Evolutionary conservation across 768 basidiomycete genomes (phyloP).

Genomic region (Trametes meyenii): DNA sequence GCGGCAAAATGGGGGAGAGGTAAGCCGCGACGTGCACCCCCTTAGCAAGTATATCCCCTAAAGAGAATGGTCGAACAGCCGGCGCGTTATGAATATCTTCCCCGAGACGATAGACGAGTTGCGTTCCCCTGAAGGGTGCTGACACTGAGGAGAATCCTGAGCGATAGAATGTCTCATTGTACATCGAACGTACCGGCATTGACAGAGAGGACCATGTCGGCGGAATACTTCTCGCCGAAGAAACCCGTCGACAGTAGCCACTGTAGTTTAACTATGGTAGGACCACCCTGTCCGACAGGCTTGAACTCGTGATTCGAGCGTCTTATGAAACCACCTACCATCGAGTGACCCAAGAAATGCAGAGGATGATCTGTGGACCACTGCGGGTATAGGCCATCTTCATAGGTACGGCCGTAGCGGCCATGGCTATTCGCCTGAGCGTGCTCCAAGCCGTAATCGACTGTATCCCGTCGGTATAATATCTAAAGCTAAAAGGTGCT

Average conservation of each 20-base stretch:
- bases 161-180: not conserved
- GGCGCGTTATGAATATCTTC: conserved; percentile 46
- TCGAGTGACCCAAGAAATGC: conserved; percentile 54
- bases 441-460: conserved; percentile 53
- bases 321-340: conserved; percentile 37
- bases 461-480: conserved; percentile 23
- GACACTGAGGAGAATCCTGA: conserved; percentile 39
- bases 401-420: conserved; percentile 45
- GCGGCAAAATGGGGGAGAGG: conserved; percentile 45
- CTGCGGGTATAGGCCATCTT: conserved; percentile 45
- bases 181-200: conserved; percentile 39
- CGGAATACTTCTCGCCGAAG: conserved; percentile 42
- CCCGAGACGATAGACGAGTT: conserved; percentile 49
- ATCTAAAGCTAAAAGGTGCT: not conserved
- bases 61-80: conserved; percentile 43
- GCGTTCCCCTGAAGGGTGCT: conserved; percentile 51
- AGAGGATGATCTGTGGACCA: conserved; percentile 48
- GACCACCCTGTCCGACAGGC: conserved; percentile 42
- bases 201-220: conserved; percentile 52
- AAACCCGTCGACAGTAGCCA: conserved; percentile 43
- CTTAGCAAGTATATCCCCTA: conserved; percentile 43
- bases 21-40: conserved; percentile 46
- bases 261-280: conserved; percentile 51
- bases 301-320: not conserved
- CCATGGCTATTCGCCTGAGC: conserved; percentile 41